Evolutionary conservation across 83 land plant species (phyloP), one percentile per base, ranked within the genome.

Genomic region (Picea abies): DNA sequence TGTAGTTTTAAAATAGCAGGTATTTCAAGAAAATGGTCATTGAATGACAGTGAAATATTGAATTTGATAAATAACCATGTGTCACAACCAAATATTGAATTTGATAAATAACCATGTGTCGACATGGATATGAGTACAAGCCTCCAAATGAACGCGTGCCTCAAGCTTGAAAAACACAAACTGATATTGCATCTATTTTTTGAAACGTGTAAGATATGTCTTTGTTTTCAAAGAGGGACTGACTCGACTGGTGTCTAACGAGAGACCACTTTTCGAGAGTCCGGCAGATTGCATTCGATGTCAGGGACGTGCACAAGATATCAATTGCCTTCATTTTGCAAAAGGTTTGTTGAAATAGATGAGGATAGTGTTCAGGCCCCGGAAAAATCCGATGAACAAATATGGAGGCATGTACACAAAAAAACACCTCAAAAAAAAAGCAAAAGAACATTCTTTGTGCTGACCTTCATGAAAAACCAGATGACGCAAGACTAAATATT

Each of bases 231-330:
- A 35, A 35, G 37, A 35, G 37, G 37, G 4, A 2, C 37, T 35
- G 83, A 91, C 35, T 32, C 4, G 76, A 72, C 76, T 72, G 56
- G 86, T 63, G 80, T 4, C 85, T 85, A 23, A 84, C 82, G 58
- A 86, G 86, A 70, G 88, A 69, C 60, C 81, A 75, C 17, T 79
- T 84, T 29, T 84, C 88, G 47, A 84, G 83, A 83, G 87, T 89
- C 39, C 71, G 73, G 77, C 90, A 89, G 22, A 91, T 82, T 35
- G 91, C 93, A 15, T 88, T 88, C 17, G 93, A 87, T 9, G 93
- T 85, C 15, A 84, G 87, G 4, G 93, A 89, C 11, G 91, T 68
- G 78, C 93, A 91, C 35, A 86, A 87, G 58, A 87, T 47, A 62
- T 86, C 89, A 47, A 84, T 65, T 69, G 83, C 65, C 81, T 89